Conservation (phyloP, 2,329 filamentous ascomycete species). For the Fusarium lateritium region DNA sequence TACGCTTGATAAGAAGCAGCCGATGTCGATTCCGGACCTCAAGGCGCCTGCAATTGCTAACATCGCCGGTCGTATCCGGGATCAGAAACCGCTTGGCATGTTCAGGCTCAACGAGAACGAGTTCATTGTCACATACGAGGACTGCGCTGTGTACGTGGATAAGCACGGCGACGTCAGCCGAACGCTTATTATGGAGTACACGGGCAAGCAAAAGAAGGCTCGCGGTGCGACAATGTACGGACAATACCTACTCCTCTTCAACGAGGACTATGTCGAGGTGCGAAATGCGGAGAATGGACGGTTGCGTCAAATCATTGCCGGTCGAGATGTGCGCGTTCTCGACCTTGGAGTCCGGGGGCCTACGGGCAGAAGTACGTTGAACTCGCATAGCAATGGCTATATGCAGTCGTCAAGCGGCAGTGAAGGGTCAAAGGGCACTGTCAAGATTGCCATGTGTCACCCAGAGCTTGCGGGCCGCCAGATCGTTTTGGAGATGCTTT, state of each 20-base stretch:
- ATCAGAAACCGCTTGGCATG: constrained; percentile 93
- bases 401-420: constrained; percentile 55
- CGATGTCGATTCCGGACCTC: constrained; percentile 92
- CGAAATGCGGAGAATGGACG: constrained; percentile 96
- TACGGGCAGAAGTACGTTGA: constrained; percentile 63
- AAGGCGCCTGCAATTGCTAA: constrained; percentile 83
- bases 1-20: constrained; percentile 96
- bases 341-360: constrained; percentile 84
- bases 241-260: constrained; percentile 92
- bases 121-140: constrained; percentile 93
- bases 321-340: constrained; percentile 88
- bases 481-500: constrained; percentile 90
- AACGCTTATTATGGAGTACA: constrained; percentile 97
- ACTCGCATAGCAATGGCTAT: constrained; percentile 54
- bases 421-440: constrained; percentile 76
- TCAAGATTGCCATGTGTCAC: constrained; percentile 97
- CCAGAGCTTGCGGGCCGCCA: constrained; percentile 87
- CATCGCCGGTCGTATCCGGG: constrained; percentile 86
- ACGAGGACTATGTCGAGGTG: constrained; percentile 96
- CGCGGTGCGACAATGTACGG: constrained; percentile 90
- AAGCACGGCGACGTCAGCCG: constrained; percentile 97
- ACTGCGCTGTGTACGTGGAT: constrained; percentile 97
- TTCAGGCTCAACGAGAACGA: constrained; percentile 93
- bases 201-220: constrained; percentile 86
- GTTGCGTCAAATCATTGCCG: constrained; percentile 92